Conservation (phyloP, 1,284 basidiomycete species). For the Trichosporon sp. region DNA sequence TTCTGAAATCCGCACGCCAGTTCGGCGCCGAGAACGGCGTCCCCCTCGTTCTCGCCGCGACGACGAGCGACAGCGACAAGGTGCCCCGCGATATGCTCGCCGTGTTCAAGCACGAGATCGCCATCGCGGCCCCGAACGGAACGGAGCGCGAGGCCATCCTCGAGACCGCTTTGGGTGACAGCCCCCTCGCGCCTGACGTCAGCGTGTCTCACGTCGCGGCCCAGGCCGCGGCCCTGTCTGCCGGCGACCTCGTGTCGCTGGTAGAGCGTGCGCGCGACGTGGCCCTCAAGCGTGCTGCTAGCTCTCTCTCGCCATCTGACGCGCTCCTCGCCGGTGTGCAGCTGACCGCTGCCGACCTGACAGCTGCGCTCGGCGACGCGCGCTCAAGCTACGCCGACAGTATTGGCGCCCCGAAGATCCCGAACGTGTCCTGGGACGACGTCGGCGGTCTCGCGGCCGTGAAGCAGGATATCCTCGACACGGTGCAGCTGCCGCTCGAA, state of each 20-base stretch:
- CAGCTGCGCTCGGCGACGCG: constrained; percentile 72
- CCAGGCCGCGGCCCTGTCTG: constrained; percentile 89
- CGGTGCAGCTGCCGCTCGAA: constrained; percentile 91
- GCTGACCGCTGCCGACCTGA: constrained; percentile 71
- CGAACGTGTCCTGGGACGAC: constrained; percentile 96
- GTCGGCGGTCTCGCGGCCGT: constrained; percentile 88
- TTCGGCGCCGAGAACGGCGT: constrained; percentile 58
- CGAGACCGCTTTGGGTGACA: constrained; percentile 59
- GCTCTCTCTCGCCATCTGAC: constrained; percentile 26
- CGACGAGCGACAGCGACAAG: constrained; percentile 69
- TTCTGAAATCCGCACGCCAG: constrained; percentile 30
- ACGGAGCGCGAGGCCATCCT: constrained; percentile 70
- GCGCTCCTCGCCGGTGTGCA: constrained; percentile 62
- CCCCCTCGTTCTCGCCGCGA: constrained; percentile 71
- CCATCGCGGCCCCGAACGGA: constrained; percentile 78
- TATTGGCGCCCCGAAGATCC: constrained; percentile 96
- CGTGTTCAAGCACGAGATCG: constrained; percentile 85
- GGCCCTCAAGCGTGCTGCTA: constrained; percentile 62
- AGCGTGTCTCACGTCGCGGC: constrained; percentile 72
- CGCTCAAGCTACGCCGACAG: constrained; percentile 82
- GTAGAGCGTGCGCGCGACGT: constrained; percentile 66
- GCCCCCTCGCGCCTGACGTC: constrained; percentile 73
- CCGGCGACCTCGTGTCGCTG: constrained; percentile 77
- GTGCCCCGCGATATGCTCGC: constrained; percentile 70
- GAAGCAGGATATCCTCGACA: constrained; percentile 93